Conservation (phyloP, 192 early-diverging fungal species). For the Backusella liffmaniae region DNA sequence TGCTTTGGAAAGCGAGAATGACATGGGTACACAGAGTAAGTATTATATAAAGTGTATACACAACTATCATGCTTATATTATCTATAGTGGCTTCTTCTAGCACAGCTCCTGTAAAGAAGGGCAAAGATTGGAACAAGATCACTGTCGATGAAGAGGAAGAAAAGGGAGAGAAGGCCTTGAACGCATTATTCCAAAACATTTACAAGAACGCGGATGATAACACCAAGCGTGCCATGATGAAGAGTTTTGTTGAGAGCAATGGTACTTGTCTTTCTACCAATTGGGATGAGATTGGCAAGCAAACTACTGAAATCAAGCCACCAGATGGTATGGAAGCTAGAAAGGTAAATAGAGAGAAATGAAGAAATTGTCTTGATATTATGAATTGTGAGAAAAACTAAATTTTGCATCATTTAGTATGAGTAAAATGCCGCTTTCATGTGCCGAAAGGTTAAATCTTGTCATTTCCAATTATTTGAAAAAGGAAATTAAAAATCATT, state of each 20-base stretch:
- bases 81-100: conserved; percentile 11
- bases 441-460: background rate
- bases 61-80: background rate
- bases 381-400: background rate
- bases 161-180: conserved; percentile 88
- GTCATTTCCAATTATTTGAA: conserved; percentile 11
- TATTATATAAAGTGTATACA: background rate
- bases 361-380: background rate
- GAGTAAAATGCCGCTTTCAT: conserved; percentile 6
- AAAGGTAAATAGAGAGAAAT: conserved; percentile 36
- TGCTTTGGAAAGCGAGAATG: conserved; percentile 71
- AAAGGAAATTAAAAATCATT: conserved; percentile 13
- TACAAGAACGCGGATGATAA: conserved; percentile 90
- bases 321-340: conserved; percentile 93
- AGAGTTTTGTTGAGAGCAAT: conserved; percentile 93
- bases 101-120: conserved; percentile 48
- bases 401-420: background rate
- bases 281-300: conserved; percentile 89
- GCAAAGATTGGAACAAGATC: conserved; percentile 85
- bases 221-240: conserved; percentile 93
- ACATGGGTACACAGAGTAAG: conserved; percentile 17
- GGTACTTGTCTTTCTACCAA: conserved; percentile 95
- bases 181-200: conserved; percentile 90
- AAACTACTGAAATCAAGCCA: conserved; percentile 82
- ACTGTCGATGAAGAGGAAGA: conserved; percentile 74